A percentile compares a stretch with the other conserved stretches of the same genome.
These are phyloP conservation scores for Oehlia diaphana DNA, from an alignment of 192 early-diverging fungal species.

Conservation along the genomic window DNA sequence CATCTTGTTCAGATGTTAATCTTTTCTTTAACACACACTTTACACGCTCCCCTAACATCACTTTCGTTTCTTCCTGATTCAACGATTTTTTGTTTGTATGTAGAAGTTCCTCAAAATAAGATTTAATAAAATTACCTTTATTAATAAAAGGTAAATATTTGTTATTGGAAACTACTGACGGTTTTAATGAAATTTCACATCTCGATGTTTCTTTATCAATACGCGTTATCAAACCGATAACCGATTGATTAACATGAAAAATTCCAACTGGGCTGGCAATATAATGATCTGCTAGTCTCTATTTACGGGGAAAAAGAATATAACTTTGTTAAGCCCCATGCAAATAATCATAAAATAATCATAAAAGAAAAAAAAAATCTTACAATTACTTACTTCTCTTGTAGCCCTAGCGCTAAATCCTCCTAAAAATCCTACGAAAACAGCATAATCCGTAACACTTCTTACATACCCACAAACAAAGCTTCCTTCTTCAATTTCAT, in stretches of 20 bases:
- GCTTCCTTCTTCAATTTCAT: constrained; percentile 52
- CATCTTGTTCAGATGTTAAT: constrained; percentile 25
- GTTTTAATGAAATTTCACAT: constrained; percentile 68
- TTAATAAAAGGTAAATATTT: constrained; percentile 39
- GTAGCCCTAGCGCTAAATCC: constrained; percentile 59
- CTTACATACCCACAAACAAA: constrained; percentile 68
- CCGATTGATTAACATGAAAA: constrained; percentile 67
- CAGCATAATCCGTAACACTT: constrained; percentile 58
- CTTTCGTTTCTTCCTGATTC: constrained; percentile 37
- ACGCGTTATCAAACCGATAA: constrained; percentile 58
- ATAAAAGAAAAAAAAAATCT: constrained; percentile 37
- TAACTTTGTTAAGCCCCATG: not conserved
- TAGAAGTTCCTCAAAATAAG: constrained; percentile 52
- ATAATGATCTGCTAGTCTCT: constrained; percentile 55
- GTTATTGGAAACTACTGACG: constrained; percentile 49
- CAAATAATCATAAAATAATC: too few relatives aligned
- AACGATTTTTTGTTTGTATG: constrained; percentile 34
- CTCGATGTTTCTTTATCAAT: constrained; percentile 52
- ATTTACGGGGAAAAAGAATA: not conserved
- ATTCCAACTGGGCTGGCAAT: constrained; percentile 54
- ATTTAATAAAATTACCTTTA: constrained; percentile 52
- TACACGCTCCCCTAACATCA: constrained; percentile 50
- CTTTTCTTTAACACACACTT: constrained; percentile 47
- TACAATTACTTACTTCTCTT: constrained; percentile 35
- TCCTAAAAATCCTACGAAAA: constrained; percentile 67